Evolutionary conservation across 1,284 basidiomycete species (phyloP), one percentile per base, ranked within the genome.

Genomic region (Trametes hirsuta): DNA sequence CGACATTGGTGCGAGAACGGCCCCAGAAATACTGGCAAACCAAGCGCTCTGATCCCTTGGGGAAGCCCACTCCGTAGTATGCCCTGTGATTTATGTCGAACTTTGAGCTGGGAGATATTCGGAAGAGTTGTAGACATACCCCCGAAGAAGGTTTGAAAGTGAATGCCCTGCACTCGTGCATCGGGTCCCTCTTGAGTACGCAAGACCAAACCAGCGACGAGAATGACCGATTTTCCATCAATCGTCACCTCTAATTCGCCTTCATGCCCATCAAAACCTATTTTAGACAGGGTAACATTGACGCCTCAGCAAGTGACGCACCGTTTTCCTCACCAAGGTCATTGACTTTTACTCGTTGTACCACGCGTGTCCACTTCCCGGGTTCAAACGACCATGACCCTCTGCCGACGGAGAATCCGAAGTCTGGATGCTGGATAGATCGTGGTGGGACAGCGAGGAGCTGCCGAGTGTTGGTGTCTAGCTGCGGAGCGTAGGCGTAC

Each of bases 81-180:
- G 78, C 8, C 86, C 84, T 87, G 10, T 14, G 47, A 2, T 47
- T 22, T 15, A 22, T 1, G 41, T 18, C 12, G 10, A 6, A 18
- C 2, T 25, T 40, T 25, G 22, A 30, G 25, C 6, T 2, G 14
- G 14, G 11, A 25, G 1, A 9, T 8, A 21, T 14, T n/a, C 15
- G 11, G 3, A 44, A 6, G 15, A 18, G 36, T 6, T 35, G 18
- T 35, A 30, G 25, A 63, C 77, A 41, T 60, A 85, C 86, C 86
- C 59, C 87, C 88, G 61, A 91, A 92, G 77, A 91, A 92, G 2
- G 88, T 91, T 73, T 90, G 83, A 54, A 88, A 84, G 68, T 88
- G 86, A 68, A 85, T 77, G 4, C 86, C 86, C 51, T 82, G 82
- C 45, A 88, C 79, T 46, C 70, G 75, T 1, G 78, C 76, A 2